Evolutionary conservation across 139 green algal species (phyloP).

Genomic region (Chlamydomonas incerta): DNA sequence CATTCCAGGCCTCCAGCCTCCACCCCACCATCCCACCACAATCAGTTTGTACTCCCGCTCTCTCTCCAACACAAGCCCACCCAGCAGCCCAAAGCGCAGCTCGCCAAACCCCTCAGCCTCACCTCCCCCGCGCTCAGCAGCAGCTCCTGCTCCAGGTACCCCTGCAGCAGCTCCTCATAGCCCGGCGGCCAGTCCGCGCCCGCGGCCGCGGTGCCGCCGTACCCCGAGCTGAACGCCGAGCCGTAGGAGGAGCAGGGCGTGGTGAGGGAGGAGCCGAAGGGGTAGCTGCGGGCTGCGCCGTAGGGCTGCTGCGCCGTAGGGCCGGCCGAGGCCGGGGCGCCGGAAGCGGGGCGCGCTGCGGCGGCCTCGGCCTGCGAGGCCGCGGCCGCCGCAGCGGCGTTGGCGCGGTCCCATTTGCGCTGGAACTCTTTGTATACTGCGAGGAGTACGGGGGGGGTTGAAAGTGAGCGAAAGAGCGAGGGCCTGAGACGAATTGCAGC

Average conservation of each 20-base stretch:
- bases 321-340: not conserved
- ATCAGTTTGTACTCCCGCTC: no score
- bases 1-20: no score
- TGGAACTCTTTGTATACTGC: conserved; percentile 21
- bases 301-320: not conserved
- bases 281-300: not conserved
- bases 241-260: no score
- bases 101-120: no score
- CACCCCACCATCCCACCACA: no score
- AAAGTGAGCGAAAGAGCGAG: no score
- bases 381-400: not conserved
- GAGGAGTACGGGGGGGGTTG: not conserved
- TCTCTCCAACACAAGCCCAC: no score
- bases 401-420: conserved; percentile 7
- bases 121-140: not conserved
- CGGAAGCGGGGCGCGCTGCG: no score
- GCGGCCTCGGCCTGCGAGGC: not conserved
- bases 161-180: not conserved
- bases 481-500: no score
- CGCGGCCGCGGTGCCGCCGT: no score
- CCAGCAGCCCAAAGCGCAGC: no score
- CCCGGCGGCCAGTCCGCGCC: conserved; percentile 32
- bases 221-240: no score
- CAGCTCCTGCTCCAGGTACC: not conserved
- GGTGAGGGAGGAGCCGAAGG: not conserved